phyloP scores from a whole-genome alignment of 345 rosid genomes.

The Syzygium aromaticum region DNA sequence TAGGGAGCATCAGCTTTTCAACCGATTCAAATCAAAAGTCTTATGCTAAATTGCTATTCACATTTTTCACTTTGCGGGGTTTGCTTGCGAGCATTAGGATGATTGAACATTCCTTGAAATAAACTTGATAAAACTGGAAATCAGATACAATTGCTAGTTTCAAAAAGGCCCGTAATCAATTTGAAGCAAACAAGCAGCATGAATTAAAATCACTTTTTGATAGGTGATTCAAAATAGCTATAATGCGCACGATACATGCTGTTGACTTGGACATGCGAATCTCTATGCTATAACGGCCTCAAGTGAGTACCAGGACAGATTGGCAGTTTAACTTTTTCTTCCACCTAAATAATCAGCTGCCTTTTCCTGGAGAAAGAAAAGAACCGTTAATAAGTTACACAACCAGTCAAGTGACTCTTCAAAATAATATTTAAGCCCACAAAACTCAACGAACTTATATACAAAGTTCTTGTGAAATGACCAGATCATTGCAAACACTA shows the following conservation, averaged over 20 bases:
- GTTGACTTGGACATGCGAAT: neutral
- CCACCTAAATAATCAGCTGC: neutral
- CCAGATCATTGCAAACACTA: neutral
- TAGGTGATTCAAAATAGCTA: neutral
- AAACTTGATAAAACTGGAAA: neutral
- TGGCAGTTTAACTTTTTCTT: neutral
- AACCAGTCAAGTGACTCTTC: neutral
- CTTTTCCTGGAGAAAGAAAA: neutral
- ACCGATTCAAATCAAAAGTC: neutral
- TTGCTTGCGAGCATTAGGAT: neutral
- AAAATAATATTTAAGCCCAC: neutral
- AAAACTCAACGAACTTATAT: neutral
- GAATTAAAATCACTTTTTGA: neutral
- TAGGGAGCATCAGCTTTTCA: neutral
- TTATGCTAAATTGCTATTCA: neutral
- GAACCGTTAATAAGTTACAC: neutral
- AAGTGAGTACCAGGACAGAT: neutral
- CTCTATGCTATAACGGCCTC: neutral
- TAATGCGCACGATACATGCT: neutral
- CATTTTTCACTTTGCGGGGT: neutral
- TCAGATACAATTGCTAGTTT: neutral
- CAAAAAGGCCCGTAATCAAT: neutral
- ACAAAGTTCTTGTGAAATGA: neutral
- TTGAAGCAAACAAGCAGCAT: neutral
- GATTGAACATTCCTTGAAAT: neutral